Evolutionary conservation across 1,284 basidiomycete genomes (phyloP).

Genomic region (Polyporus tsugae): DNA sequence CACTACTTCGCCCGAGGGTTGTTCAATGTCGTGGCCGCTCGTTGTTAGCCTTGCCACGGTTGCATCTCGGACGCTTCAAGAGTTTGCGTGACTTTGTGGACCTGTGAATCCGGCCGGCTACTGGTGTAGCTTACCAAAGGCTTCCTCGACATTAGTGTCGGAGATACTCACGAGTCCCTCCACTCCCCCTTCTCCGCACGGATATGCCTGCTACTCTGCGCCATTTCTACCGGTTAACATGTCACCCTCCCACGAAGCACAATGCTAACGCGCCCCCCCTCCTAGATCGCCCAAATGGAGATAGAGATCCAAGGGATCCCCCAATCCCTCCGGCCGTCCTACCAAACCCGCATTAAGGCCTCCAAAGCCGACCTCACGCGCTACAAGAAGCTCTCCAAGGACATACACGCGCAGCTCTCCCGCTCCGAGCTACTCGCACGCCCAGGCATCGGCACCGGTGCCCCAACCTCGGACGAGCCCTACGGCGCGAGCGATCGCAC

Average conservation of each 20-base stretch:
- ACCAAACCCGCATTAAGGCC: conserved; percentile 75
- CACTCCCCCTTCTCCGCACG: background rate
- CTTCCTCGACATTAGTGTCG: background rate
- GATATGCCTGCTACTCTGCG: too few species aligned
- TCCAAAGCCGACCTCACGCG: conserved; percentile 78
- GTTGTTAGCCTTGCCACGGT: background rate
- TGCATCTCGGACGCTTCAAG: background rate
- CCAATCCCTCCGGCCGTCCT: conserved; percentile 79
- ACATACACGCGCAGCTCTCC: conserved; percentile 63
- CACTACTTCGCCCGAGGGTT: background rate
- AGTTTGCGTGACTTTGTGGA: background rate
- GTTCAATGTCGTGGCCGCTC: background rate
- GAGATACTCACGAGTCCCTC: background rate
- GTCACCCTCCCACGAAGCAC: background rate
- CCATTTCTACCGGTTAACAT: background rate
- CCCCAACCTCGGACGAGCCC: conserved; percentile 80
- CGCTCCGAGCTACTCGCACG: conserved; percentile 67
- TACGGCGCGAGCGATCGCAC: conserved; percentile 79
- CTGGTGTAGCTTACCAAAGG: too few species aligned
- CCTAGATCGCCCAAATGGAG: conserved; percentile 97
- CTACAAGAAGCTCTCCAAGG: conserved; percentile 83
- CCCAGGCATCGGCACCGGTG: conserved; percentile 43
- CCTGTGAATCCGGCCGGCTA: background rate
- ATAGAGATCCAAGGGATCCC: conserved; percentile 97
- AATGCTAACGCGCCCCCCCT: conserved; percentile 17